phyloP scores from a whole-genome alignment of 176 grass and related monocot genomes.

The Aegilops sharonensis region DNA sequence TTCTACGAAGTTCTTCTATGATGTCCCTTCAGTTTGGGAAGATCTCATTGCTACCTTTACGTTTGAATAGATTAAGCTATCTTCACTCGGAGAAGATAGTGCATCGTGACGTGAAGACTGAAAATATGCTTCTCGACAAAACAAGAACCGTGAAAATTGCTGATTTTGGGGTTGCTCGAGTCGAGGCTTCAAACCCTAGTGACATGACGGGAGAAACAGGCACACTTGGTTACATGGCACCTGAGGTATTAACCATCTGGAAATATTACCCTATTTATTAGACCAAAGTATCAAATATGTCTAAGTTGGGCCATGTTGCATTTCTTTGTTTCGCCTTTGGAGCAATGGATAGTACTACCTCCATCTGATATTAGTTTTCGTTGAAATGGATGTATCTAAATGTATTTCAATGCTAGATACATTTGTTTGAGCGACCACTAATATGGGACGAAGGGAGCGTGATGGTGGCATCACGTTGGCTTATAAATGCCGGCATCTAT shows the following conservation, averaged over 20 bases:
- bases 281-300: not conserved
- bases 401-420: too few species aligned
- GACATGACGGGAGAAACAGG: conserved; percentile 99
- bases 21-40: conserved; percentile 3
- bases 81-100: conserved; percentile 98
- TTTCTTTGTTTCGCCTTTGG: not conserved
- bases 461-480: not conserved
- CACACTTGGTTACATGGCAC: conserved; percentile 99
- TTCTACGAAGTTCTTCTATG: conserved; percentile 8
- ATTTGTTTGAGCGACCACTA: too few species aligned
- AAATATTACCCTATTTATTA: not conserved
- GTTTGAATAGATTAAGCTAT: conserved; percentile 75
- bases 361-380: too few species aligned
- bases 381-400: too few species aligned
- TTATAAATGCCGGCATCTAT: conserved; percentile 26
- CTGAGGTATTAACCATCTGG: conserved; percentile 64
- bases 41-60: conserved; percentile 1
- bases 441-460: not conserved
- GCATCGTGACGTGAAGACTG: conserved; percentile 97
- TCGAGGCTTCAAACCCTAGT: conserved; percentile 98
- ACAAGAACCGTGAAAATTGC: conserved; percentile 93
- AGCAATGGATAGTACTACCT: not conserved
- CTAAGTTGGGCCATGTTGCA: not conserved
- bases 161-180: conserved; percentile 98
- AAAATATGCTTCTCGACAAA: conserved; percentile 99